These are phyloP conservation scores for Xylaria flabelliformis DNA, from an alignment of 495 filamentous ascomycete species.

Conservation along the genomic window DNA sequence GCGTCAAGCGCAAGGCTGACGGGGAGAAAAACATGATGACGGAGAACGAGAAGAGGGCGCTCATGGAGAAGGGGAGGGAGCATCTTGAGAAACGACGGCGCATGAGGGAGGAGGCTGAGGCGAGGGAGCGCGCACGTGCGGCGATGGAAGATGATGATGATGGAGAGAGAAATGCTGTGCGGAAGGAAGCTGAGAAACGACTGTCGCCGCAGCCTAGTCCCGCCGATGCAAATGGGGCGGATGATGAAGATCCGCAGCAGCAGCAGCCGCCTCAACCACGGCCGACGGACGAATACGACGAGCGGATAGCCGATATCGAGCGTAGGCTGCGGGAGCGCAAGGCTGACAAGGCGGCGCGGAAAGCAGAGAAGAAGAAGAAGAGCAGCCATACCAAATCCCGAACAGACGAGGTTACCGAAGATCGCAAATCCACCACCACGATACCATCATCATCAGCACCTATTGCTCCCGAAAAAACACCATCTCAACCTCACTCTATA, in stretches of 20 bases:
- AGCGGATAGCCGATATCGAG: conserved; percentile 51
- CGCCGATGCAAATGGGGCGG: conserved; percentile 16
- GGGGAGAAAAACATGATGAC: conserved; percentile 39
- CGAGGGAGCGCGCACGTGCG: conserved; percentile 40
- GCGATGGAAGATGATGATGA: conserved; percentile 17
- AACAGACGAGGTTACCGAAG: background rate
- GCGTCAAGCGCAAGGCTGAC: conserved; percentile 37
- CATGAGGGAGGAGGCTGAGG: conserved; percentile 49
- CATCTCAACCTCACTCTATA: background rate
- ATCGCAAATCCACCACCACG: background rate
- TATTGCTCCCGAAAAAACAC: background rate
- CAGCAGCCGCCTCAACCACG: background rate
- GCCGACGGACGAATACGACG: conserved; percentile 39
- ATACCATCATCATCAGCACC: background rate
- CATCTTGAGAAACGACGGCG: conserved; percentile 45
- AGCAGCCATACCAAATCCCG: conserved; percentile 18
- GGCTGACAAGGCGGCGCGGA: conserved; percentile 28
- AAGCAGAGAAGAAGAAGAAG: conserved; percentile 34
- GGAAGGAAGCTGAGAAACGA: background rate
- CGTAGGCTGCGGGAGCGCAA: conserved; percentile 46
- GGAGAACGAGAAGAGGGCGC: conserved; percentile 35
- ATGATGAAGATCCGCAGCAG: background rate
- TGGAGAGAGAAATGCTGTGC: background rate
- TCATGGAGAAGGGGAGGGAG: conserved; percentile 50
- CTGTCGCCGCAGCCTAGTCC: background rate